These are phyloP conservation scores for Saitozyma sp. DNA, from an alignment of 768 basidiomycete genomes.

Conservation along the genomic window DNA sequence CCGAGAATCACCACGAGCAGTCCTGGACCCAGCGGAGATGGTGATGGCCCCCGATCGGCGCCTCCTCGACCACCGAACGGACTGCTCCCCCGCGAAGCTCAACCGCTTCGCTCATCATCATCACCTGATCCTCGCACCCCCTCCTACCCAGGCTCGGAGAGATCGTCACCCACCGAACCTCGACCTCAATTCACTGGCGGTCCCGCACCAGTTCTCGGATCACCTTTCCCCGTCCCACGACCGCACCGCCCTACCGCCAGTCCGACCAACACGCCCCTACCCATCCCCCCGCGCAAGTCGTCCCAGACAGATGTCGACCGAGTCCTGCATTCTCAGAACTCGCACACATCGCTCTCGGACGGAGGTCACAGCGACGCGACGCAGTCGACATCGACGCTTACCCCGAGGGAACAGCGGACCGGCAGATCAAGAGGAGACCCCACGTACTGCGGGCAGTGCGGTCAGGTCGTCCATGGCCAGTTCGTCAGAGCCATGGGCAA, in stretches of 20 bases:
- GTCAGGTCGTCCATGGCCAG: slow-evolving; percentile 72
- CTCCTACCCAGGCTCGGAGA: too few relatives aligned
- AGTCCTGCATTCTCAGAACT: not conserved
- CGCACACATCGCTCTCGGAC: not conserved
- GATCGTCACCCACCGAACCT: too few relatives aligned
- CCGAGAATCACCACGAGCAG: not conserved
- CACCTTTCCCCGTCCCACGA: too few relatives aligned
- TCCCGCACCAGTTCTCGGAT: too few relatives aligned
- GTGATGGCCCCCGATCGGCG: too few relatives aligned
- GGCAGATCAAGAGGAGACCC: slow-evolving; percentile 20
- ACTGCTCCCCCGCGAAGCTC: too few relatives aligned
- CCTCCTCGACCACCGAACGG: too few relatives aligned
- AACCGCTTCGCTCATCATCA: too few relatives aligned
- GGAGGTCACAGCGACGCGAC: not conserved
- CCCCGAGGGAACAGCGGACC: slow-evolving; percentile 7
- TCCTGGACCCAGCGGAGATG: too few relatives aligned
- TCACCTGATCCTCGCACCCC: too few relatives aligned
- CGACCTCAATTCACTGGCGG: too few relatives aligned
- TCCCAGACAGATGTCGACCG: not conserved
- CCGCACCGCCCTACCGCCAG: too few relatives aligned
- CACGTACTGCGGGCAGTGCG: slow-evolving; percentile 53
- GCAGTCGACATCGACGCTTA: not conserved
- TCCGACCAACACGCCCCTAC: not conserved
- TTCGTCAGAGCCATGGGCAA: slow-evolving; percentile 93
- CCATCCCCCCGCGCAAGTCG: slow-evolving; percentile 3